Evolutionary conservation across 495 filamentous ascomycete genomes (phyloP).

Genomic region (Aspergillus wentii): DNA sequence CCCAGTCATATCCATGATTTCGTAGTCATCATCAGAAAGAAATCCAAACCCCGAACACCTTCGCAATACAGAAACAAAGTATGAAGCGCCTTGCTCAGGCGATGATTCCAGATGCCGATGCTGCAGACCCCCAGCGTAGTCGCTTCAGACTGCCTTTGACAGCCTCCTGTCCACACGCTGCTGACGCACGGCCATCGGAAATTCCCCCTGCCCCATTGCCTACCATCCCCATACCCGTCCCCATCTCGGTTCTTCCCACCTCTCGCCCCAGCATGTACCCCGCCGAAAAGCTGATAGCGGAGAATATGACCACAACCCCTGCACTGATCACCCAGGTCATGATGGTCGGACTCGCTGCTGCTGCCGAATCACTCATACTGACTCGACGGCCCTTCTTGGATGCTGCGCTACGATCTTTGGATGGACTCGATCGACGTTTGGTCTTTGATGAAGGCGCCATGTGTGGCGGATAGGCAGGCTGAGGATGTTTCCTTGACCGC

Average conservation of each 20-base stretch:
- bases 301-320: conserved; percentile 86
- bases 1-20: no score
- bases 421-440: conserved; percentile 47
- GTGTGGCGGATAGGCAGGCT: conserved; percentile 15
- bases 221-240: conserved; percentile 28
- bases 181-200: conserved; percentile 26
- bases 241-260: conserved; percentile 64
- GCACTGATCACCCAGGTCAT: conserved; percentile 91
- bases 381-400: conserved; percentile 52
- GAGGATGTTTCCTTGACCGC: conserved; percentile 14
- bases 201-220: conserved; percentile 26
- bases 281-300: conserved; percentile 87
- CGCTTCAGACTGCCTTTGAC: conserved; percentile 38
- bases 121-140: conserved; percentile 38
- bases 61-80: no score
- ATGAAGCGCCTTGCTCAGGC: no score
- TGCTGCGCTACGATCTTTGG: conserved; percentile 46
- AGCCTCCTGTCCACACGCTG: conserved; percentile 38
- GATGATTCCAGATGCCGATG: conserved; percentile 32
- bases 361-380: conserved; percentile 21
- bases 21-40: no score
- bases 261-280: conserved; percentile 87
- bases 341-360: conserved; percentile 55
- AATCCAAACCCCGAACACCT: no score
- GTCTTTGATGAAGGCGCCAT: conserved; percentile 27